Evolutionary conservation across 2,329 filamentous ascomycete genomes (phyloP), one percentile per base, ranked within the genome.

Genomic region (Dactylellina drechsleri): DNA sequence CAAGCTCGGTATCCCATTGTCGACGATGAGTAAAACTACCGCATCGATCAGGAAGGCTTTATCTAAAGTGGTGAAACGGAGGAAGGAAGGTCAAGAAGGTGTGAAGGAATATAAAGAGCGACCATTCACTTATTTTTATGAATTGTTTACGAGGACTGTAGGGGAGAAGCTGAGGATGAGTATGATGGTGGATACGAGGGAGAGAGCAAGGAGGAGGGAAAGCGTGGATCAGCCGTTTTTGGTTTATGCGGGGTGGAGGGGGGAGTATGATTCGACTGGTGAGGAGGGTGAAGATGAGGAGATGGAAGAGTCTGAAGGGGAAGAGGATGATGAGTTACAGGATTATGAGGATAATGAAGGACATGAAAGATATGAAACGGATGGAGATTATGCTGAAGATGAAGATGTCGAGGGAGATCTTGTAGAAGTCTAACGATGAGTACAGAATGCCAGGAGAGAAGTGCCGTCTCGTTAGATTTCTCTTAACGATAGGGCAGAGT

Each of bases 1-100:
- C 62, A 74, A 74, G 26, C 56, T 74, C 10, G 68, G 70, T 5
- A 13, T 64, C 8, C 70, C 61, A 4, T 2, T 15, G 45, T 59
- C 20, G 36, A 6, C 23, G 54, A 16, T 7, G 28, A 41, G n/a
- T 18, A 47, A 47, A n/a, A 47, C 13, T 6, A 18, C 4, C 1
- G 13, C 15, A 47, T 47, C 43, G 1, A 18, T 47, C 7, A 47
- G 13, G 13, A 47, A 15, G 8, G 53, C 56, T 15, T 26, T 66
- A 16, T 15, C n/a, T 7, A 56, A 70, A 23, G 8, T 73, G 2
- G 3, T 61, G 0, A 15, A 52, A 20, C 47, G 58, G 4, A 15
- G 43, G 13, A 47, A 47, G 13, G 16, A 47, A 18, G 43, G 31
- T 1, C 5, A 10, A 5, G 31, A 8, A 5, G 31, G 31, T 7